Conservation (phyloP, 148 eudicot species). For the Nyssa sinensis region DNA sequence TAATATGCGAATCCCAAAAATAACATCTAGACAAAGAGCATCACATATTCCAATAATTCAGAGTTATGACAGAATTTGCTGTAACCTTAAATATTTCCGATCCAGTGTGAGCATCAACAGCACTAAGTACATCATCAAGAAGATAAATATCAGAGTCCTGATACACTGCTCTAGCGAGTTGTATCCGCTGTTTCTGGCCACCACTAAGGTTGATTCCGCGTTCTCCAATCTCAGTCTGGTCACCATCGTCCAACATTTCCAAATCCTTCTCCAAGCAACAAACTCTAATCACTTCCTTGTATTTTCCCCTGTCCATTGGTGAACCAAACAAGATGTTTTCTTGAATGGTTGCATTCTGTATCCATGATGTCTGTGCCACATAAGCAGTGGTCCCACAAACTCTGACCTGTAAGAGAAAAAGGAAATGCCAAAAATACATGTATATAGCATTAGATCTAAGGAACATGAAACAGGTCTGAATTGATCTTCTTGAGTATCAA, state of each 20-base stretch:
- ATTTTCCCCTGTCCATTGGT: slow-evolving; percentile 25
- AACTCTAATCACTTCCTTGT: slow-evolving; percentile 23
- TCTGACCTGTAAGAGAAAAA: slow-evolving; percentile 27
- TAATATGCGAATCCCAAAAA: background rate
- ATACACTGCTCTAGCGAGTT: slow-evolving; percentile 42
- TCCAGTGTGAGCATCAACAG: slow-evolving; percentile 46
- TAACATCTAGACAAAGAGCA: background rate
- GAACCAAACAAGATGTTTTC: slow-evolving; percentile 43
- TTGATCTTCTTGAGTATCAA: too few relatives aligned
- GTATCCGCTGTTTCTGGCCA: slow-evolving; percentile 41
- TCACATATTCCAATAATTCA: background rate
- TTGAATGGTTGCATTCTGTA: slow-evolving; percentile 37
- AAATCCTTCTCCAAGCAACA: slow-evolving; percentile 32
- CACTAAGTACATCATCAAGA: slow-evolving; percentile 38
- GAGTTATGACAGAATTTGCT: background rate
- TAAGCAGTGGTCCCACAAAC: slow-evolving; percentile 35
- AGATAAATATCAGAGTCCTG: slow-evolving; percentile 39
- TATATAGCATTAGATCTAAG: background rate
- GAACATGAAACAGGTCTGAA: background rate
- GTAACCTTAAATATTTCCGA: slow-evolving; percentile 39
- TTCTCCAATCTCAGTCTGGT: slow-evolving; percentile 42
- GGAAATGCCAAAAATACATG: background rate
- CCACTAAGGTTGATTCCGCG: slow-evolving; percentile 45
- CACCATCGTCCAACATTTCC: slow-evolving; percentile 34
- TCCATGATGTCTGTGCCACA: slow-evolving; percentile 43